Evolutionary conservation across 306 rosid species (phyloP), one percentile per base, ranked within the genome.

Genomic region (Lathyrus sativus): DNA sequence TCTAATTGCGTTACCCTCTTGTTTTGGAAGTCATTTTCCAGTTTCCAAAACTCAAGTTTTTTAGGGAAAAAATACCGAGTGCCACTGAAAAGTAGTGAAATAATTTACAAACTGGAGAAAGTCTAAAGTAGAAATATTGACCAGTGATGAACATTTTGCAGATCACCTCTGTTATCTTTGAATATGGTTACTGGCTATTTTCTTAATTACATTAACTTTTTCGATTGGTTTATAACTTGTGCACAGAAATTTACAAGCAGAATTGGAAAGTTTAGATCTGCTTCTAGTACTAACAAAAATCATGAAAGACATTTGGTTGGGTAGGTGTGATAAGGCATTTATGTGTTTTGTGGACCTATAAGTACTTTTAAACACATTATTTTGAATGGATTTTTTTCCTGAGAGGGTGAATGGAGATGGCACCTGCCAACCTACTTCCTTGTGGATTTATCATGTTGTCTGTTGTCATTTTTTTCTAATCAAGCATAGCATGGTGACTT

Each of bases 1-100:
- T 46, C 19, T 65, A 24, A 11, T 42, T 41, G 60, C 26, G 18
- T 62, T 43, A 14, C 28, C 69, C 59, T 41, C 43, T 68, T 68
- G 65, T 38, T 60, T 58, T 58, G 56, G 37, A 46, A 69, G 45
- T 39, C 46, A 67, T 45, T 35, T n/a, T 37, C 48, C 49, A 10
- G 17, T 61, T 14, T 75, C 11, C 33, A 22, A 28, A 33, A 41
- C 38, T 24, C 62, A 58, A 26, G 13, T 38, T 48, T 61, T 67
- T 68, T 26, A 28, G n/a, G 51, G 39, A 33, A 46, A 54, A 57
- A 57, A 22, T 61, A 37, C 26, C 48, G 26, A 2, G 5, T 6
- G 35, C 31, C 45, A 22, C 50, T 57, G 42, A 24, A 68, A 67
- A 75, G 59, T 50, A 26, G 70, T 75, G 57, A 68, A 68, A 39